Percentiles rank a stretch among this genome's conserved stretches.
phyloP scores from a whole-genome alignment of 306 rosid genomes.

The Cucurbita moschata region DNA sequence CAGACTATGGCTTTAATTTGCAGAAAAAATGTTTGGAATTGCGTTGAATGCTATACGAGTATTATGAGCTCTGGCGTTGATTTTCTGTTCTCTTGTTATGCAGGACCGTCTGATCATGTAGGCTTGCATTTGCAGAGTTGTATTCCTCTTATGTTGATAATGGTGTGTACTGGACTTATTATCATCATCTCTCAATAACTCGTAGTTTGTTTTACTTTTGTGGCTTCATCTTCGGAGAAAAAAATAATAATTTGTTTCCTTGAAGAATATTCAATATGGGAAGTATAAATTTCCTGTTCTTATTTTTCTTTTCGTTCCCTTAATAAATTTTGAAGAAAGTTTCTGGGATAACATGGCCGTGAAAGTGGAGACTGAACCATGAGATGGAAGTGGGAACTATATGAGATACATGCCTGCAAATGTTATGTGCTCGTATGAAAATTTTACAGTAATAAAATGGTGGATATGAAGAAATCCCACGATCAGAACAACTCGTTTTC shows the following conservation, averaged over 20 bases:
- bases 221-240: background rate
- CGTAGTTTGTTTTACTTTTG: background rate
- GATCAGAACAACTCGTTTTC: background rate
- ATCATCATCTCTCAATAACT: background rate
- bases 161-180: conserved; percentile 5
- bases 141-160: background rate
- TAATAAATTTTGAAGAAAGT: background rate
- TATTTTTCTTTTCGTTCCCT: background rate
- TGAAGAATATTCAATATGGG: background rate
- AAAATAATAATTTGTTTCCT: background rate
- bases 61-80: background rate
- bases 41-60: background rate
- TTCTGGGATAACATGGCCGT: background rate
- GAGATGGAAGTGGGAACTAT: background rate
- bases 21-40: background rate
- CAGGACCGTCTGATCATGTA: background rate
- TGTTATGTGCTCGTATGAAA: background rate
- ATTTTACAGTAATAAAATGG: background rate
- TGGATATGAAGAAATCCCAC: background rate
- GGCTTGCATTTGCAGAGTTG: background rate
- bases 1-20: background rate
- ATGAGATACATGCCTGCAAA: background rate
- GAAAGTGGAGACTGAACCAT: background rate
- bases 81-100: background rate
- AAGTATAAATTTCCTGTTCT: background rate